These are phyloP conservation scores for Dioscorea alata DNA, from an alignment of 106 monocot genomes.

Conservation along the genomic window DNA sequence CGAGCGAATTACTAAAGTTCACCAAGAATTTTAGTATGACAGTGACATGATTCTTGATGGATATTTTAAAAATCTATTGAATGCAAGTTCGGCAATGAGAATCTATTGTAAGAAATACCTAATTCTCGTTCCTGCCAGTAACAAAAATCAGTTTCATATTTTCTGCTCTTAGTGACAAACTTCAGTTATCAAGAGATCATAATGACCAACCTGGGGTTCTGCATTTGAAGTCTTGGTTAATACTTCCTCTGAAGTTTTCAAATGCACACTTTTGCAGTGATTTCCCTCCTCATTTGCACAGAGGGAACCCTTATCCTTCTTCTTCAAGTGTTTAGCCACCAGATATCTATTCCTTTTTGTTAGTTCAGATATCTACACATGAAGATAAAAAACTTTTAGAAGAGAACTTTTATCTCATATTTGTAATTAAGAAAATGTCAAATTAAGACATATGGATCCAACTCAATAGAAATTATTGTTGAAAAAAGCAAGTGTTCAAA, in stretches of 20 bases:
- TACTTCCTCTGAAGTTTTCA: slow-evolving; percentile 20
- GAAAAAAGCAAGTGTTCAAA: too few species aligned
- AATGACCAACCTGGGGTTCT: slow-evolving; percentile 15
- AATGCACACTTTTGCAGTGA: not conserved
- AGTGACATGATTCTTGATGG: too few species aligned
- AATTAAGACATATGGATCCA: not conserved
- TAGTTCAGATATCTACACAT: slow-evolving; percentile 39
- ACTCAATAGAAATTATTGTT: too few species aligned
- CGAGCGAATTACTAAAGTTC: too few species aligned
- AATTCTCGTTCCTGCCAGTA: too few species aligned
- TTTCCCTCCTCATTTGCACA: slow-evolving; percentile 6
- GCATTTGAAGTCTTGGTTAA: slow-evolving; percentile 13
- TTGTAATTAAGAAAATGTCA: not conserved
- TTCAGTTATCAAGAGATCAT: not conserved
- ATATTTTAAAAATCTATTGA: too few species aligned
- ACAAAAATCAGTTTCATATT: too few species aligned
- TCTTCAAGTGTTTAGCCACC: slow-evolving; percentile 21
- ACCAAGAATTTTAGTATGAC: too few species aligned
- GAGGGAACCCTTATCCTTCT: slow-evolving; percentile 8
- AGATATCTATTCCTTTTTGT: slow-evolving; percentile 50
- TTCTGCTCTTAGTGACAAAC: too few species aligned
- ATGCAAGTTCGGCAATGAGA: too few species aligned
- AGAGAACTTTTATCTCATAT: not conserved
- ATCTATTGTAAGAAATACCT: too few species aligned
- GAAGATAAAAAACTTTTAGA: not conserved